These are phyloP conservation scores for Alternaria solani DNA, from an alignment of 2,329 filamentous ascomycete species.

Conservation along the genomic window DNA sequence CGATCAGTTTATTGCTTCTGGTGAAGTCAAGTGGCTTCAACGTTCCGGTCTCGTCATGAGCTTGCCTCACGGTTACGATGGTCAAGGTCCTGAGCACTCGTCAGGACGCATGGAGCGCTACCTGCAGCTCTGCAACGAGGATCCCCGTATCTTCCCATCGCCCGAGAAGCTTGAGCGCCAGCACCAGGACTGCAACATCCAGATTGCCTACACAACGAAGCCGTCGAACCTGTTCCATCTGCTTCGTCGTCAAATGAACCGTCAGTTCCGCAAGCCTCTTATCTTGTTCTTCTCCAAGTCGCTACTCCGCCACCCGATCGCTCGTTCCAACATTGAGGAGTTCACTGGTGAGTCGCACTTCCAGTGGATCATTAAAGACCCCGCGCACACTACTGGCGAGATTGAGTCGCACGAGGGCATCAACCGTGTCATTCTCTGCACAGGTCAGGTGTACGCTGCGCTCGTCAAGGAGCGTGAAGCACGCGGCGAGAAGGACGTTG, in stretches of 20 bases:
- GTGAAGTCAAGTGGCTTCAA: constrained; percentile 98
- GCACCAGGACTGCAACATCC: constrained; percentile 99
- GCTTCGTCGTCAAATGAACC: constrained; percentile 95
- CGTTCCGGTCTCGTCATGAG: constrained; percentile 96
- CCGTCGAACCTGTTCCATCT: constrained; percentile 97
- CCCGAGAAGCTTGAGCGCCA: constrained; percentile 91
- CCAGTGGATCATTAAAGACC: constrained; percentile 94
- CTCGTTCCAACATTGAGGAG: constrained; percentile 87
- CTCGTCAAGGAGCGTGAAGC: constrained; percentile 90
- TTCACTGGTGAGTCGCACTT: constrained; percentile 93
- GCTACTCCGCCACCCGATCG: constrained; percentile 90
- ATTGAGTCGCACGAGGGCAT: constrained; percentile 86
- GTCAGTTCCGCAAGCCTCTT: constrained; percentile 98
- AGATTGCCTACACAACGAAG: constrained; percentile 96
- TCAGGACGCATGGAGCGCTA: constrained; percentile 97
- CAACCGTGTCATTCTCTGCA: constrained; percentile 92
- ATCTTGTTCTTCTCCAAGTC: constrained; percentile 99
- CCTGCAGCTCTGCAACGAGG: constrained; percentile 96
- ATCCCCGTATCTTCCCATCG: constrained; percentile 89
- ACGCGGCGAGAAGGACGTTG: constrained; percentile 86
- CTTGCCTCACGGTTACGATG: constrained; percentile 96
- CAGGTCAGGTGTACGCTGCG: constrained; percentile 91
- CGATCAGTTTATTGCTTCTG: constrained; percentile 97
- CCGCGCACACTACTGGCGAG: constrained; percentile 76
- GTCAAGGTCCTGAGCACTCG: constrained; percentile 97